Base-by-base conservation (phyloP, 805 yeast genomes). In the Wickerhamomyces tratensis region DNA sequence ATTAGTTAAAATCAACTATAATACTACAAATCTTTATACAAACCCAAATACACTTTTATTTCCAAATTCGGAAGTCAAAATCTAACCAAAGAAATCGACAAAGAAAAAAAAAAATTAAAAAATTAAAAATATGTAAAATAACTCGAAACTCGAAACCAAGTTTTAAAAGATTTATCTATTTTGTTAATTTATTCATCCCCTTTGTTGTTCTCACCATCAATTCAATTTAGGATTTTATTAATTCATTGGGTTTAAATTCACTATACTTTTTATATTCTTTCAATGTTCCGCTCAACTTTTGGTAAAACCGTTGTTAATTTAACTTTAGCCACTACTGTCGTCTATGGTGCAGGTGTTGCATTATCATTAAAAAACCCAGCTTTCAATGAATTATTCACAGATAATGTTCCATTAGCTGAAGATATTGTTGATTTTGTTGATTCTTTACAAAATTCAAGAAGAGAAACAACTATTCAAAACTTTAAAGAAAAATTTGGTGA, bases 351-450 rank as follows among this genome's bases (percentile, higher is more conserved):
- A 33, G 86, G 85, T 41, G 72, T 78, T n/a, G 75, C 72, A 41
- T 62, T 71, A 43, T 68, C 87, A 12, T 63, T 77, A 30, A 63
- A 73, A 47, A 70, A 70, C 53, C 83, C 79, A 49, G 66, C 74
- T 14, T 71, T 80, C 56, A 79, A 76, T 49, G 86, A 82, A 49
- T 49, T 67, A 38, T 82, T 79, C 59, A 68, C 78, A 25, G 79
- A 79, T 49, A 73, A 72, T 45, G 74, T 82, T 38, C 93, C 93
- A 15, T 68, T 72, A 40, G 85, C 79, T 35, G 83, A 78, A 51
- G 60, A 62, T 25, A 61, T 74, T 30, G 70, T 81, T 30, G 74
- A 76, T 41, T 51, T 57, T 8, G 64, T 72, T 41, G 85, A 80
- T 49, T 63, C 61, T 9, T 52, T 57, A 30, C 45, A 52, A 39